Base-by-base conservation (phyloP, 192 early-diverging fungal species). In the Diversispora epigaea region DNA sequence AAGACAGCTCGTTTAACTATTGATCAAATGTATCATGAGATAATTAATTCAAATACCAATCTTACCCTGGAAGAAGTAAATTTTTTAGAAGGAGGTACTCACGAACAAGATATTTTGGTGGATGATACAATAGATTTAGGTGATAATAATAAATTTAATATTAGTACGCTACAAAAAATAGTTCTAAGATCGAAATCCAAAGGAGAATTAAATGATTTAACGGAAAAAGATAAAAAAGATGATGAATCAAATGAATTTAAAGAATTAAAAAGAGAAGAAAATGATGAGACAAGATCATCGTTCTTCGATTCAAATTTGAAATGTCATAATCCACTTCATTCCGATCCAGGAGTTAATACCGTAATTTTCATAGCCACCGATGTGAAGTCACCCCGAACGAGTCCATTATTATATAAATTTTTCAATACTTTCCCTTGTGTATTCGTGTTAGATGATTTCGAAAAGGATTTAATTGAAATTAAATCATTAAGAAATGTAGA, bases 381-480 rank as follows among this genome's bases (percentile, higher is more conserved):
- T 54, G 77, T 72, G 0, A 57, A 75, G 3, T 75, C 74, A 45
- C 85, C 85, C 3, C 78, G 84, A 11, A 66, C 55, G 0, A 82
- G 86, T 62, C 84, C 84, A 0, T 73, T 88, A 21, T 81, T 86
- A 60, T 76, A 76, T n/a, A 81, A 79, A 54, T 69, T 88, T 1
- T 85, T 85, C 55, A 77, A 79, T 19, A 80, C 80, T 32, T 88
- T 85, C 61, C 83, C 84, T 21, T 88, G 87, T 71, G 77, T 82
- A 54, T 86, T 88, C 56, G 80, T 83, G 12, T 64, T 88, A 39
- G 76, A 75, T 41, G 84, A 88, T 76, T 88, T 88, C 77, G 74
- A 82, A 6, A 72, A 80, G 10, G 55, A 78, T 15, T 32, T 83
- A 32, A 58, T 39, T 2, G 74, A 80, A 12, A 66, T 83, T 32